Conservation (phyloP, 208 protist genomes). For the Phytomonas sp. region DNA sequence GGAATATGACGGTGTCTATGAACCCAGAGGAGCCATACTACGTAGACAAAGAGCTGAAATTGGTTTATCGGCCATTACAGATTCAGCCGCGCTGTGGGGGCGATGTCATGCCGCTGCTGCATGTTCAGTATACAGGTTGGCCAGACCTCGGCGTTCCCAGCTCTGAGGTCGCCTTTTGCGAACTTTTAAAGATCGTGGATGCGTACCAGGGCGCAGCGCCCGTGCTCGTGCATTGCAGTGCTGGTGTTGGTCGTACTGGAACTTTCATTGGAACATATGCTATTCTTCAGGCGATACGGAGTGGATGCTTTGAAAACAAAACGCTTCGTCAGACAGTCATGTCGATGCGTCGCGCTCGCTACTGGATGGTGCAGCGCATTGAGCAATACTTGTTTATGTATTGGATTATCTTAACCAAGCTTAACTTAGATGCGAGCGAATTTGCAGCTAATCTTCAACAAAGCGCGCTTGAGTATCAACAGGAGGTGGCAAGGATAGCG, state of each 20-base stretch:
- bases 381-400: conserved; percentile 87
- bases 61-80: conserved; percentile 19
- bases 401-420: conserved; percentile 37
- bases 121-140: conserved; percentile 81
- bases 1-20: conserved; percentile 24
- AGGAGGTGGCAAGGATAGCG: background rate
- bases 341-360: conserved; percentile 48
- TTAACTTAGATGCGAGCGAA: conserved; percentile 17
- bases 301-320: conserved; percentile 20
- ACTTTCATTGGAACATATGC: conserved; percentile 77
- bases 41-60: conserved; percentile 12
- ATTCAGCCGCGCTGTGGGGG: conserved; percentile 11
- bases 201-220: conserved; percentile 12
- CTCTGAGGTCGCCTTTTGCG: conserved; percentile 45
- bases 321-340: conserved; percentile 34
- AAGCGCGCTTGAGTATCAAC: conserved; percentile 15
- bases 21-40: conserved; percentile 31
- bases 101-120: conserved; percentile 12
- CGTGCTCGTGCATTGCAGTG: conserved; percentile 82
- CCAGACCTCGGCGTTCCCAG: conserved; percentile 75
- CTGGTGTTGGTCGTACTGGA: conserved; percentile 77
- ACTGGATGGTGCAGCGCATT: conserved; percentile 77
- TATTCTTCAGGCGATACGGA: conserved; percentile 26
- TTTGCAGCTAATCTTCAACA: conserved; percentile 20
- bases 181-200: conserved; percentile 42